These are phyloP conservation scores for Malus hybrid DNA, from an alignment of 331 rosid genomes.

Conservation along the genomic window DNA sequence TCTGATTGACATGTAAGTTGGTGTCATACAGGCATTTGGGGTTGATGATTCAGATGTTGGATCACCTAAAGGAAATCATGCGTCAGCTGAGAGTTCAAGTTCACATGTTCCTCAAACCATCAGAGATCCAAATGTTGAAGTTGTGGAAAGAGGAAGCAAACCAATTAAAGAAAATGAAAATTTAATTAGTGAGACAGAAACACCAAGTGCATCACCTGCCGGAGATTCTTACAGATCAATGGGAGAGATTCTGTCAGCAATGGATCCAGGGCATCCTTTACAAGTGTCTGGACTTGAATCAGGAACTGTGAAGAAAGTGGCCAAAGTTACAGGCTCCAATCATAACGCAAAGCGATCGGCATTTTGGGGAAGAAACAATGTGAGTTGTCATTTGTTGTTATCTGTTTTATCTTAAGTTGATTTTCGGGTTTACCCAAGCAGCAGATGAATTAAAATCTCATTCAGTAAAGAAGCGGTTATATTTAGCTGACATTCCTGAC, in stretches of 20 bases:
- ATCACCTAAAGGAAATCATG: constrained; percentile 65
- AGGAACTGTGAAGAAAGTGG: constrained; percentile 50
- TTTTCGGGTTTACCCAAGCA: not conserved
- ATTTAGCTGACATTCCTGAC: not conserved
- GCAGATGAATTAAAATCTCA: not conserved
- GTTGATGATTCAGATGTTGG: constrained; percentile 81
- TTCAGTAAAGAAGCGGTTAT: not conserved
- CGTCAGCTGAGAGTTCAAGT: constrained; percentile 46
- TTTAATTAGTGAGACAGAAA: constrained; percentile 44
- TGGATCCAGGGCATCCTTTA: constrained; percentile 61
- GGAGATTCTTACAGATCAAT: constrained; percentile 70
- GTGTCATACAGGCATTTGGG: constrained; percentile 46
- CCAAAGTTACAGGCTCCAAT: constrained; percentile 53
- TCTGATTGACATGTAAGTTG: not conserved
- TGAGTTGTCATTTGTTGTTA: constrained; percentile 35
- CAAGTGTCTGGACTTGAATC: constrained; percentile 43
- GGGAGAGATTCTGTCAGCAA: constrained; percentile 79
- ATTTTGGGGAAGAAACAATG: constrained; percentile 98
- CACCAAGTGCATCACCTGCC: constrained; percentile 52
- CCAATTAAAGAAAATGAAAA: constrained; percentile 47
- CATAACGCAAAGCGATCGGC: constrained; percentile 63
- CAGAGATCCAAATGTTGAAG: constrained; percentile 34
- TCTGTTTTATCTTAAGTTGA: not conserved
- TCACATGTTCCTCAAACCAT: constrained; percentile 29
- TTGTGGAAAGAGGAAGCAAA: constrained; percentile 45